A percentile compares a stretch with the other conserved stretches of the same genome.
Evolutionary conservation across 352 stramenopile species (phyloP).

Genomic region (Phytophthora litchii): DNA sequence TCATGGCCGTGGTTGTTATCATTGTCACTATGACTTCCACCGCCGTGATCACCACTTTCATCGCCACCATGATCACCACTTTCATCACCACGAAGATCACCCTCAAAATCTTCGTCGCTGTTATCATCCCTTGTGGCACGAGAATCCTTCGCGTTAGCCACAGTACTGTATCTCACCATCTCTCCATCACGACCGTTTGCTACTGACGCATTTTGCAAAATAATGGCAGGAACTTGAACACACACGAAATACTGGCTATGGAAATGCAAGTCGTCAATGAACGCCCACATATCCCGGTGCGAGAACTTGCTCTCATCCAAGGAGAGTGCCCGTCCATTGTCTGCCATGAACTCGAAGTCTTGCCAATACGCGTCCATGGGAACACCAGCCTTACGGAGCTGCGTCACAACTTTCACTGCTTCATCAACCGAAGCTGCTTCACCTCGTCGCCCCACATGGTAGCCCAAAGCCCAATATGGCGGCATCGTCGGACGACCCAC

Average conservation of each 20-base stretch:
- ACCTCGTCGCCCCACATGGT: constrained; percentile 66
- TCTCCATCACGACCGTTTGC: neutral
- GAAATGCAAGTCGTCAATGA: constrained; percentile 84
- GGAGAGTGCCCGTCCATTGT: constrained; percentile 51
- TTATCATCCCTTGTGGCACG: neutral
- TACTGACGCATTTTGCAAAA: constrained; percentile 22
- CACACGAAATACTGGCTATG: constrained; percentile 82
- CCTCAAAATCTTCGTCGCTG: neutral
- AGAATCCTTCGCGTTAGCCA: neutral
- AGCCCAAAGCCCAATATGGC: constrained; percentile 87
- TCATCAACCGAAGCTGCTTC: constrained; percentile 24
- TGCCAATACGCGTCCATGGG: constrained; percentile 86
- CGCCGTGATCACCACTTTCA: neutral
- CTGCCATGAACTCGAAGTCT: constrained; percentile 58
- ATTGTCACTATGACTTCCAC: neutral
- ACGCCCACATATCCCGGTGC: constrained; percentile 39
- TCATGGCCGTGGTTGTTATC: neutral
- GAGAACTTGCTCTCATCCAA: constrained; percentile 67
- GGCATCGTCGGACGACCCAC: constrained; percentile 80
- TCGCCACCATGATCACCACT: neutral
- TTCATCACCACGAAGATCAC: neutral
- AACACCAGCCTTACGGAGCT: constrained; percentile 50
- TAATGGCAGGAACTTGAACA: constrained; percentile 72
- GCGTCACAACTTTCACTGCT: constrained; percentile 31
- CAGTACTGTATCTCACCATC: constrained; percentile 15